Evolutionary conservation across 441 rosid genomes (phyloP).

Genomic region (Kokia cookei): DNA sequence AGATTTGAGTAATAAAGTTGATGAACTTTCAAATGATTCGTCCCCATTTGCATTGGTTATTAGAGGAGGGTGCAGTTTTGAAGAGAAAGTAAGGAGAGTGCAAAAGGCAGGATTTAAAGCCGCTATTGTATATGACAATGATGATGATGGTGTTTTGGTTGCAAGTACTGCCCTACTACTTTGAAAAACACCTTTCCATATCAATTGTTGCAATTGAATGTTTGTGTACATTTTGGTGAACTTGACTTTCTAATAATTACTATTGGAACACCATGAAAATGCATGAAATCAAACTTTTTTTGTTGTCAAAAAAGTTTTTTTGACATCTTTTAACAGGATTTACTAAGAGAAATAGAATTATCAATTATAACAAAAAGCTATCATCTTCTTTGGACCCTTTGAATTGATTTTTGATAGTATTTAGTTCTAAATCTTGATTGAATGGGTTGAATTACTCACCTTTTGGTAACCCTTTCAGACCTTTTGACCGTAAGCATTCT

Average conservation of each 20-base stretch:
- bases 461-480: background rate
- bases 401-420: background rate
- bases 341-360: background rate
- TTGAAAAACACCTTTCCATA: background rate
- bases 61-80: conserved; percentile 86
- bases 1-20: conserved; percentile 40
- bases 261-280: background rate
- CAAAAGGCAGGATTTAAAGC: conserved; percentile 79
- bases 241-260: background rate
- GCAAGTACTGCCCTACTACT: conserved; percentile 53
- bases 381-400: background rate
- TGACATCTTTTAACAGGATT: background rate
- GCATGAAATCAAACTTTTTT: background rate
- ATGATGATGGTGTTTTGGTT: conserved; percentile 54
- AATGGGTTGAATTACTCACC: background rate
- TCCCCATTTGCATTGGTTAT: conserved; percentile 56
- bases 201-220: background rate
- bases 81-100: conserved; percentile 70
- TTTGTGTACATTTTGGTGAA: background rate
- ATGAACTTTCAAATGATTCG: conserved; percentile 21
- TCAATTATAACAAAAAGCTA: background rate
- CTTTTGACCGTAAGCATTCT: background rate
- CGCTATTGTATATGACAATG: conserved; percentile 68
- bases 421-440: background rate
- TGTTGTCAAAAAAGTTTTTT: background rate